Percentiles rank a stretch among this genome's conserved stretches.
Evolutionary conservation across 805 yeast genomes (phyloP).

Genomic region (Cephaloascus fragrans): DNA sequence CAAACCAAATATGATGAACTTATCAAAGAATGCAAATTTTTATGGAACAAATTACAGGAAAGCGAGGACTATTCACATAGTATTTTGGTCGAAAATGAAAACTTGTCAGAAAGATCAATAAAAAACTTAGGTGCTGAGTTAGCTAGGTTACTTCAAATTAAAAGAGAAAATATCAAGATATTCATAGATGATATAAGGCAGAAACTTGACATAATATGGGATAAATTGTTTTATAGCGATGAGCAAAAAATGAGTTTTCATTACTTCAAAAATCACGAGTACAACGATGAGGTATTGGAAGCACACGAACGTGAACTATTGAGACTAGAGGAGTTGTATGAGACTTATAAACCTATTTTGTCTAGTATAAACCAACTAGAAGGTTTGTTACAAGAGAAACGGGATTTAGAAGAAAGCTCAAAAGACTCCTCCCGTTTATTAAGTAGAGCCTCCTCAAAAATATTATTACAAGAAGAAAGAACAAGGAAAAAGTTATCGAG

Average conservation of each 20-base stretch:
- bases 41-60: conserved; percentile 37
- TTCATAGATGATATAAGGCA: conserved; percentile 55
- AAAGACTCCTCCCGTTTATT: conserved; percentile 74
- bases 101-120: conserved; percentile 38
- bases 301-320: conserved; percentile 57
- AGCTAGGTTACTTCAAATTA: conserved; percentile 45
- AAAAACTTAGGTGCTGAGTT: conserved; percentile 45
- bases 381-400: conserved; percentile 49
- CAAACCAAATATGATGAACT: conserved; percentile 23
- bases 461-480: conserved; percentile 72
- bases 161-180: conserved; percentile 55
- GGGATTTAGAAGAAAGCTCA: conserved; percentile 54
- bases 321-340: conserved; percentile 38
- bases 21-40: conserved; percentile 19
- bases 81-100: conserved; percentile 32
- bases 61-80: conserved; percentile 20
- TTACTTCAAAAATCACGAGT: conserved; percentile 28
- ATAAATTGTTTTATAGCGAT: conserved; percentile 44
- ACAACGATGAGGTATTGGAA: conserved; percentile 50
- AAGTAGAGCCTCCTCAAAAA: conserved; percentile 67
- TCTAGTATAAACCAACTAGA: conserved; percentile 45
- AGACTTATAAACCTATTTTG: conserved; percentile 44
- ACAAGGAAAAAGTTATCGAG: conserved; percentile 58
- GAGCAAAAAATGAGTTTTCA: conserved; percentile 40
- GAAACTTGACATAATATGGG: conserved; percentile 56